Evolutionary conservation across 257 asterid genomes (phyloP).

Genomic region (Thymus quinquecostatus): DNA sequence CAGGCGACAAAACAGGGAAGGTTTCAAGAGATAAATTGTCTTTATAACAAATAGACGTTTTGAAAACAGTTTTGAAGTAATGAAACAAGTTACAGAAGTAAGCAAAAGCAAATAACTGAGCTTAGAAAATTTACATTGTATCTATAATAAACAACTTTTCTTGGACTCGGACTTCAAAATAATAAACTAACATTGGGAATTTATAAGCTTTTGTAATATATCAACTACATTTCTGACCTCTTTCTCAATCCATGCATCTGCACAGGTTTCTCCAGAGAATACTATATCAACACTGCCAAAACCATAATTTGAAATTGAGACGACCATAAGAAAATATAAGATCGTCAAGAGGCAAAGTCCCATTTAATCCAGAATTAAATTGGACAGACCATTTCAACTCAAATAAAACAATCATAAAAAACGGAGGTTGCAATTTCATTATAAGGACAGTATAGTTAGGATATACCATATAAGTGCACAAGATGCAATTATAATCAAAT

Average conservation of each 20-base stretch:
- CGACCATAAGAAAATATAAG: constrained; percentile 24
- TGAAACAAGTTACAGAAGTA: neutral
- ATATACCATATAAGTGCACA: neutral
- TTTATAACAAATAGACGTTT: neutral
- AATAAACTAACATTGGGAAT: constrained; percentile 4
- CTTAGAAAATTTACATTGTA: neutral
- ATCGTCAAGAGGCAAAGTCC: constrained; percentile 21
- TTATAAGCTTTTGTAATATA: neutral
- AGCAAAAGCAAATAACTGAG: neutral
- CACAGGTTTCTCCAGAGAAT: constrained; percentile 82
- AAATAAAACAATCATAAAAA: constrained; percentile 7
- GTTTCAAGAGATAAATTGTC: neutral
- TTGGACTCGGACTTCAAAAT: constrained; percentile 12
- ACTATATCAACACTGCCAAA: constrained; percentile 75
- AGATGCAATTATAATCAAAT: neutral
- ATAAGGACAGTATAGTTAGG: neutral
- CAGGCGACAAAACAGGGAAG: no score
- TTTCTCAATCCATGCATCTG: constrained; percentile 98
- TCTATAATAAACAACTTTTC: constrained; percentile 11
- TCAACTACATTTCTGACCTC: constrained; percentile 60
- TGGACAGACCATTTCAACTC: neutral
- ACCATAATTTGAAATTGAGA: constrained; percentile 31
- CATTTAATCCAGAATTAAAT: constrained; percentile 18
- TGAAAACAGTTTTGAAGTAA: constrained; percentile 4
- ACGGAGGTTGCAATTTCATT: constrained; percentile 3